A percentile compares a stretch with the other conserved stretches of the same genome.
phyloP scores from a whole-genome alignment of 345 rosid genomes.

The Garcia nutans region DNA sequence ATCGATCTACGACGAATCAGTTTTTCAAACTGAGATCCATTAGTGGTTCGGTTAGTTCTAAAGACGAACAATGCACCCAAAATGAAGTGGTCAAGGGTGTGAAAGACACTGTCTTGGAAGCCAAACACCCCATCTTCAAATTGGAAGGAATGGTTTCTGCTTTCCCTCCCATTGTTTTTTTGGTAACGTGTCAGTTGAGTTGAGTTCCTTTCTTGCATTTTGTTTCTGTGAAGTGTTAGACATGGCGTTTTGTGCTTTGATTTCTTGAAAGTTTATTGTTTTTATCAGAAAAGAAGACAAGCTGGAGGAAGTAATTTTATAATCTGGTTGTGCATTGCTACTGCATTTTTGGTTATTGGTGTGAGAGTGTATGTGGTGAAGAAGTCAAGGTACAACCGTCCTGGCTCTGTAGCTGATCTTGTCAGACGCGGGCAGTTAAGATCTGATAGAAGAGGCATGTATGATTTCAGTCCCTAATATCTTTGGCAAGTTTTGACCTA shows the following conservation, averaged over 20 bases:
- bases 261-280: slow-evolving; percentile 3
- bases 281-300: slow-evolving; percentile 44
- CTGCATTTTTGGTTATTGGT: slow-evolving; percentile 53
- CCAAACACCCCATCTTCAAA: slow-evolving; percentile 32
- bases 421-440: slow-evolving; percentile 95
- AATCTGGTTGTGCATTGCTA: slow-evolving; percentile 47
- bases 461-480: slow-evolving; percentile 44
- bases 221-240: too few species aligned
- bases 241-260: not conserved
- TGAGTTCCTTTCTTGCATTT: not conserved
- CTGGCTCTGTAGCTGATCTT: slow-evolving; percentile 89
- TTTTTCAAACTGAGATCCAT: slow-evolving; percentile 37
- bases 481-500: not conserved
- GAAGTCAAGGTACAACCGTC: slow-evolving; percentile 44
- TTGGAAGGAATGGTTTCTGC: slow-evolving; percentile 44
- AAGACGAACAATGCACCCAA: slow-evolving; percentile 30
- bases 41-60: slow-evolving; percentile 35
- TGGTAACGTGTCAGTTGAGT: slow-evolving; percentile 36
- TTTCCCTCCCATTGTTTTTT: slow-evolving; percentile 54
- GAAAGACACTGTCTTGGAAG: slow-evolving; percentile 10
- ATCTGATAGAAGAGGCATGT: slow-evolving; percentile 99
- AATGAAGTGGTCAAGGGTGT: slow-evolving; percentile 22
- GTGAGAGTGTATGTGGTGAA: slow-evolving; percentile 44
- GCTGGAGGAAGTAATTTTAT: slow-evolving; percentile 38
- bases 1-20: not conserved